These are phyloP conservation scores for Fonsecaea multimorphosa DNA, from an alignment of 2,329 filamentous ascomycete genomes.

Conservation along the genomic window DNA sequence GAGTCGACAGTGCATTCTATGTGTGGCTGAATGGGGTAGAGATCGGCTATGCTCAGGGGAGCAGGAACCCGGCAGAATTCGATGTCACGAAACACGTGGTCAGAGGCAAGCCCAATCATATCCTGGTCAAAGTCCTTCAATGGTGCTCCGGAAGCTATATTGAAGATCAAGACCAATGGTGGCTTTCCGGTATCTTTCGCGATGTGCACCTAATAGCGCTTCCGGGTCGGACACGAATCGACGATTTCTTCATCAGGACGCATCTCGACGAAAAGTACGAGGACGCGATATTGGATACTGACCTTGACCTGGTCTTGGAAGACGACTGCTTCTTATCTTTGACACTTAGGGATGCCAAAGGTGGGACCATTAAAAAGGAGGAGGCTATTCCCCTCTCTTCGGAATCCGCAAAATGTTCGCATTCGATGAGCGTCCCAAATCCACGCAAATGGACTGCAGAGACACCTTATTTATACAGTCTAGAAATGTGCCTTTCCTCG, in stretches of 20 bases:
- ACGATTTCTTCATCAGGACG: conserved; percentile 65
- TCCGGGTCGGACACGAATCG: conserved; percentile 55
- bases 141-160: conserved; percentile 73
- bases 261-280: conserved; percentile 59
- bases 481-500: conserved; percentile 8
- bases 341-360: conserved; percentile 9
- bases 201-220: conserved; percentile 69
- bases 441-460: conserved; percentile 74
- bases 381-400: conserved; percentile 17
- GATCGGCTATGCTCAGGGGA: conserved; percentile 72
- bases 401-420: conserved; percentile 6
- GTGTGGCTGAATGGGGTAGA: conserved; percentile 69
- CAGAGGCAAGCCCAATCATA: conserved; percentile 56
- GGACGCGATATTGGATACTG: conserved; percentile 58
- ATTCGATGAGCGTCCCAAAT: conserved; percentile 50
- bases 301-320: conserved; percentile 52
- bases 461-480: conserved; percentile 43
- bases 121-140: conserved; percentile 72
- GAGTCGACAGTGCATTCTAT: conserved; percentile 74
- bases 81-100: conserved; percentile 64
- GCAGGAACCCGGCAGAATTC: conserved; percentile 72
- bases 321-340: conserved; percentile 13
- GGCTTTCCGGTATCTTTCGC: conserved; percentile 68
- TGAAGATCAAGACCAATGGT: conserved; percentile 73
- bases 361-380: neutral